Base-by-base conservation (phyloP, 805 yeast genomes). In the Tanozyma kutaoensis region DNA sequence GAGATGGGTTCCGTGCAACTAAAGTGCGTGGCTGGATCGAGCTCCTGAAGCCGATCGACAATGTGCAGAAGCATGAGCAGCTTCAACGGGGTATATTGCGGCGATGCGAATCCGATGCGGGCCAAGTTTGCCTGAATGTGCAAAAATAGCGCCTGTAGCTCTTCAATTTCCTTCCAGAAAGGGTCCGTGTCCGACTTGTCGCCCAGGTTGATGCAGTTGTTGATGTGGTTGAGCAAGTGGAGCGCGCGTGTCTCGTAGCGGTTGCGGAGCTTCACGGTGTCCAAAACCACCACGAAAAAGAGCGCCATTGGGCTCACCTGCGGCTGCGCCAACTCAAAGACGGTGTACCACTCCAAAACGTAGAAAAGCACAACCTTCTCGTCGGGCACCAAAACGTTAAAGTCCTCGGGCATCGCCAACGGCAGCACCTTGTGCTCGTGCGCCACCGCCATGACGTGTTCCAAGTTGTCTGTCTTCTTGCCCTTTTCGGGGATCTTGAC, bases 291-390 rank as follows among this genome's bases (percentile, higher is more conserved):
- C 4, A 25, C 14, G 22, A 38, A 13, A 15, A 39, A 34, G 15
- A 10, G 20, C 14, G 29, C 17, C 21, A 22, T 17, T 8, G 8
- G 9, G 20, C 10, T 17, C 20, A n/a, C n/a, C n/a, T n/a, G n/a
- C n/a, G n/a, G n/a, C n/a, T n/a, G n/a, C n/a, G n/a, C n/a, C n/a
- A n/a, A n/a, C n/a, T 53, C 58, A 32, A 57, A 53, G 15, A 33
- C 35, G 29, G 67, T 69, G 46, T 60, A 72, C 72, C 76, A 68
- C 38, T 72, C 67, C 10, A 75, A 62, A 8, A 73, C 46, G 40
- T 69, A 74, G 12, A 75, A 62, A 36, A 74, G 58, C 11, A 75
- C 54, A 22, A 74, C 61, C 35, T 69, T 63, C 35, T 75, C 82
- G 35, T 75, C 81, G 0, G 77, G 77, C 14, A 52, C 55, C 10